Base-by-base conservation (phyloP, 2,329 filamentous ascomycete genomes). In the Trichophyton verrucosum region DNA sequence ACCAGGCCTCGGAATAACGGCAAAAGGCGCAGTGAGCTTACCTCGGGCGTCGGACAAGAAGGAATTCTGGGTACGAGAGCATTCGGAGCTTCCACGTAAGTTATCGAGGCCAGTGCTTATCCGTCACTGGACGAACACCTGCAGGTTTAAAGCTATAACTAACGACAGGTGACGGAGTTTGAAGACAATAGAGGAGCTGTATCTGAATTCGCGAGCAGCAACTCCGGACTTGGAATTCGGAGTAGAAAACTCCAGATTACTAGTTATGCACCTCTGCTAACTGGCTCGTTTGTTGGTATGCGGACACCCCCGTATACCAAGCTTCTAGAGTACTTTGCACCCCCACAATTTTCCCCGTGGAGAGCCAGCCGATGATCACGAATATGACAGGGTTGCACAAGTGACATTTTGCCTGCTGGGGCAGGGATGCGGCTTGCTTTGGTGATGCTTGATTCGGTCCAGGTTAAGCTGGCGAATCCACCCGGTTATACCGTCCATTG, bases 401-500 rank as follows among this genome's bases (percentile, higher is more conserved):
- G 44, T 47, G n/a, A 20, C 44, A 47, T 47, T 17, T 24, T 17
- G 9, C 44, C n/a, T 33, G 17, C 22, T 27, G 40, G 40, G 40
- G 8, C 49, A 53, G 49, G 49, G 49, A 53, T 53, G 22, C 17
- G 22, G 49, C 49, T 30, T 30, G 40, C 49, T 53, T 53, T 24
- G 22, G 13, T 13, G 49, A 53, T 53, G 49, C 49, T 53, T 53
- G 49, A 53, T 53, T 53, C 49, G 49, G 49, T 13, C 44, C 49
- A 53, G n/a, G 24, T 13, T 53, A 24, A 9, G 22, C 17, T 30
- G 13, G 27, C 4, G 22, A 30, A 24, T 8, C 49, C 22, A 30
- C 49, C 30, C 49, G 49, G 49, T 64, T 36, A 30, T 57, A 38
- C 58, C 53, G 4, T 33, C 8, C 20, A 5, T 57, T 57, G 38